Percentiles rank a stretch among this genome's conserved stretches.
These are phyloP conservation scores for Platanus orientalis DNA, from an alignment of 164 flowering plant genomes.

Conservation along the genomic window DNA sequence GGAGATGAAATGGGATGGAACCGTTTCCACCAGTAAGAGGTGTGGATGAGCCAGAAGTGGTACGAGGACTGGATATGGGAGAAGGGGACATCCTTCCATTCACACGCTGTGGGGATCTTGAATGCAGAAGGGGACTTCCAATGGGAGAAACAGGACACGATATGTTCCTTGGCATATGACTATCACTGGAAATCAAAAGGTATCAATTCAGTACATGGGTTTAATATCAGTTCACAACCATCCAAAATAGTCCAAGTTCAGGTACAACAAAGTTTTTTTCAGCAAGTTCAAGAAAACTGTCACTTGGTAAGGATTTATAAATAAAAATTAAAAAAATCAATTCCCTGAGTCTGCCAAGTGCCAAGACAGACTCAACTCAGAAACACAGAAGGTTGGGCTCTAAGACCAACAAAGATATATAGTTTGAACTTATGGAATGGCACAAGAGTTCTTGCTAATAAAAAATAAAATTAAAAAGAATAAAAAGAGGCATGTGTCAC, in stretches of 20 bases:
- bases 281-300: background rate
- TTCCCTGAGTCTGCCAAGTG: too few relatives aligned
- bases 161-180: constrained; percentile 48
- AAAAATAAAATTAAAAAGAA: too few relatives aligned
- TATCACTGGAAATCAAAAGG: constrained; percentile 47
- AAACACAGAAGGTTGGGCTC: too few relatives aligned
- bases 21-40: constrained; percentile 81
- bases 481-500: too few relatives aligned
- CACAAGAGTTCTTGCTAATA: too few relatives aligned
- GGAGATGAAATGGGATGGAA: constrained; percentile 61
- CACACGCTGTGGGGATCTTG: constrained; percentile 69
- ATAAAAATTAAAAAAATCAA: too few relatives aligned
- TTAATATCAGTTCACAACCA: background rate
- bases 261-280: background rate
- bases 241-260: background rate
- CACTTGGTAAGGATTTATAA: background rate
- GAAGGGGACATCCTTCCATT: constrained; percentile 80
- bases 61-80: constrained; percentile 77
- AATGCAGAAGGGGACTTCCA: constrained; percentile 70
- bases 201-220: background rate
- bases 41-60: constrained; percentile 75
- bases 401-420: too few relatives aligned
- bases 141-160: constrained; percentile 92
- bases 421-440: too few relatives aligned
- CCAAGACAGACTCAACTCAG: too few relatives aligned